Evolutionary conservation across 2,329 filamentous ascomycete species (phyloP), one percentile per base, ranked within the genome.

Genomic region (Mariannaea elegans): DNA sequence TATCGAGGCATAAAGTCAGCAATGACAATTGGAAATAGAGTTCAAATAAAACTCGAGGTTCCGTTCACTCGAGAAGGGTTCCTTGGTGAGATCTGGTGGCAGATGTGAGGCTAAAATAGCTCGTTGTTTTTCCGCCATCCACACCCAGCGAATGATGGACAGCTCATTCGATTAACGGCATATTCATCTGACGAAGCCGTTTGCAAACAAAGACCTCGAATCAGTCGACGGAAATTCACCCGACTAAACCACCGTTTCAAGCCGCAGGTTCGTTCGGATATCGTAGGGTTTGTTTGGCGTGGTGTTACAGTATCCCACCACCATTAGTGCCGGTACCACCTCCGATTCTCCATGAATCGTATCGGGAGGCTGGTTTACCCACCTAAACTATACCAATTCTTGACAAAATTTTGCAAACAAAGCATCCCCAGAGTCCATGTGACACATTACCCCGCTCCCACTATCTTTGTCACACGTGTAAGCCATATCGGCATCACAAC

Each of bases 101-200:
- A 4, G 13, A 42, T 21, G 23, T 42, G 38, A 42, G 38, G 38
- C 38, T 42, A 19, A 42, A 23, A 16, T 21, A 36, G 18, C 21
- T 4, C 38, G n/a, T n/a, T n/a, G n/a, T n/a, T 19, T 42, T 12
- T 18, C 16, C 16, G 14, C 12, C 8, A 19, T 42, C 19, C 18
- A 12, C 5, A 10, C n/a, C 16, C 14, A 3, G 38, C 12, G 9
- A 42, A 21, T 42, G 38, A 42, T 42, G 18, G 38, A 24, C 19
- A 18, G 38, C 38, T 44, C 24, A 19, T 44, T 19, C 41, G 19
- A 44, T 44, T 10, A 2, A n/a, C 10, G 18, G 38, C 12, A 41
- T 41, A 67, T 75, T 27, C 65, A 71, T 4, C 69, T 72, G 0
- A 21, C 19, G 23, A 42, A 18, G 21, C 21, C 13, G 41, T 27